Evolutionary conservation across 1,284 basidiomycete species (phyloP).

Genomic region (Pseudozyma flocculosa): DNA sequence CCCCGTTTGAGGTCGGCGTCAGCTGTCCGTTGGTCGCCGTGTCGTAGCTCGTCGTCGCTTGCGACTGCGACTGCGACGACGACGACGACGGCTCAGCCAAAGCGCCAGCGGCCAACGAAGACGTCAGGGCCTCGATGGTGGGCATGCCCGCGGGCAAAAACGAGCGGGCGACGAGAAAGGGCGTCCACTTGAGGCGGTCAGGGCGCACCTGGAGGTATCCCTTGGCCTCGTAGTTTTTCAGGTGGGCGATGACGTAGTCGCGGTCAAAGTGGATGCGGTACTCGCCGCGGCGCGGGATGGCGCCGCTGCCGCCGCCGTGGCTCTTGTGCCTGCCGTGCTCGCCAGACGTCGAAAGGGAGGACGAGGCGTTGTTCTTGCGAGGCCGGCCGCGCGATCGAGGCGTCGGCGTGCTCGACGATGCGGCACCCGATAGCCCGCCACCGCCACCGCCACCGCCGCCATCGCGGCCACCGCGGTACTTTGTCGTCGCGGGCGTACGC

Average conservation of each 20-base stretch:
- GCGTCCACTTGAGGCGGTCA: conserved; percentile 90
- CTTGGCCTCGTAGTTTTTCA: conserved; percentile 75
- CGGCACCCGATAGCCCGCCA: too few relatives aligned
- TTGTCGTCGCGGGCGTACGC: conserved; percentile 38
- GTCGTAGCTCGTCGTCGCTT: too few relatives aligned
- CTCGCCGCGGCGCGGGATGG: conserved; percentile 66
- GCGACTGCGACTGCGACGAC: too few relatives aligned
- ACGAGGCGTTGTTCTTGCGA: conserved; percentile 3
- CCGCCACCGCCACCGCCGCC: too few relatives aligned
- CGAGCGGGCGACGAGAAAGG: conserved; percentile 74
- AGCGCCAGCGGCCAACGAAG: too few relatives aligned
- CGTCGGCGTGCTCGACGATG: background rate
- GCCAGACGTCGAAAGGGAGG: too few relatives aligned
- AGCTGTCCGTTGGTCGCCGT: too few relatives aligned
- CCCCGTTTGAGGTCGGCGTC: too few relatives aligned
- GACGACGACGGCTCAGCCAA: too few relatives aligned
- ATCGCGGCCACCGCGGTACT: conserved; percentile 16
- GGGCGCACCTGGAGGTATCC: conserved; percentile 77
- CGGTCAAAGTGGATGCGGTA: conserved; percentile 78
- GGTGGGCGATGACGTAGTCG: conserved; percentile 68
- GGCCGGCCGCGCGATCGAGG: conserved; percentile 19
- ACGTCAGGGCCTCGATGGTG: too few relatives aligned
- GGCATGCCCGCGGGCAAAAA: conserved; percentile 15
- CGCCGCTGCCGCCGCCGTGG: conserved; percentile 49
- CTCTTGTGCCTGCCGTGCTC: background rate